Conservation (phyloP, 805 yeast genomes). For the Barnettozyma sucrosica region DNA sequence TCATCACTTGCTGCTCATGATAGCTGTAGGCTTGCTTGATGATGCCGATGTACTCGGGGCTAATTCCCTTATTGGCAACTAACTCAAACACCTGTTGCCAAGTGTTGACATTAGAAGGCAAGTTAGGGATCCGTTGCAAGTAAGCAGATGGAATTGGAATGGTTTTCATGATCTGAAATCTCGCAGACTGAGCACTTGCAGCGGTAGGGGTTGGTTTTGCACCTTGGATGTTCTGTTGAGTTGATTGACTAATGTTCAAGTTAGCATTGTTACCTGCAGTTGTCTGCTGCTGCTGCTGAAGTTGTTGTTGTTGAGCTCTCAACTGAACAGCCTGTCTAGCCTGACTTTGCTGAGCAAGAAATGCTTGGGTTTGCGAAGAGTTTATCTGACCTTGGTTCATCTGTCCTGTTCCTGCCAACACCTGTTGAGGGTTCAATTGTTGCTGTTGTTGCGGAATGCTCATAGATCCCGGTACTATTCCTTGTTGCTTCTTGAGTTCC, state of each 20-base stretch:
- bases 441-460: conserved; percentile 22
- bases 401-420: not conserved
- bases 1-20: conserved; percentile 52
- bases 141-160: conserved; percentile 69
- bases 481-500: conserved; percentile 32
- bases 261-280: conserved; percentile 6
- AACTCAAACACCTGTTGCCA: conserved; percentile 76
- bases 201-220: not conserved
- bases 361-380: conserved; percentile 28
- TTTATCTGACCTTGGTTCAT: conserved; percentile 6
- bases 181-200: conserved; percentile 2
- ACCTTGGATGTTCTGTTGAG: conserved; percentile 3
- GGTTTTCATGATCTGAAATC: conserved; percentile 43
- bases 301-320: conserved; percentile 21
- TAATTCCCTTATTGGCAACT: conserved; percentile 50
- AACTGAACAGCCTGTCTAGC: conserved; percentile 42
- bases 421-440: conserved; percentile 7
- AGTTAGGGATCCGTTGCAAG: conserved; percentile 59
- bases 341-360: conserved; percentile 44
- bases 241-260: conserved; percentile 5
- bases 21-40: conserved; percentile 64
- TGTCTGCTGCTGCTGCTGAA: conserved; percentile 17
- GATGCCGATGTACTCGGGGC: conserved; percentile 49
- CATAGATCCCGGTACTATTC: conserved; percentile 22
- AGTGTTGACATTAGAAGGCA: conserved; percentile 73